Evolutionary conservation across 2,329 filamentous ascomycete genomes (phyloP).

Genomic region (Daldinia sp.): DNA sequence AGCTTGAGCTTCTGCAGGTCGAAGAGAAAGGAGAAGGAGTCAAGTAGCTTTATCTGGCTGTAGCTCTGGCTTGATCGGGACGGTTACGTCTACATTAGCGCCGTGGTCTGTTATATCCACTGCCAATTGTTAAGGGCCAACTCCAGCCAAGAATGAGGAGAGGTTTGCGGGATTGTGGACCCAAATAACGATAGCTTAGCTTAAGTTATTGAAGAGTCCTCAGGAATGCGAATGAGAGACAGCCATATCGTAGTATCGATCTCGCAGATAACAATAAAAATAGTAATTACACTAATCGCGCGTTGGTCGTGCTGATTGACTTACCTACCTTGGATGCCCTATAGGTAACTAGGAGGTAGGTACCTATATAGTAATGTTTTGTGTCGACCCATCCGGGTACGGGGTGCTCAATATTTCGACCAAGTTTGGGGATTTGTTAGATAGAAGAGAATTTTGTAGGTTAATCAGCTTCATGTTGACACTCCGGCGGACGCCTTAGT

Average conservation of each 20-base stretch:
- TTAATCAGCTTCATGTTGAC: too few species aligned
- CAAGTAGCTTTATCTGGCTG: constrained; percentile 33
- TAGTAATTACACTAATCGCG: constrained; percentile 22
- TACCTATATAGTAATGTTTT: neutral
- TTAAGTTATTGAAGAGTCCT: constrained; percentile 36
- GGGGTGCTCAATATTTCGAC: neutral
- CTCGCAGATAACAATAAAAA: constrained; percentile 27
- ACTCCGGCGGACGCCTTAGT: too few species aligned
- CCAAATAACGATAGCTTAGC: constrained; percentile 31
- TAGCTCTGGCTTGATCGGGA: constrained; percentile 27
- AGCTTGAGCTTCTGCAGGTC: constrained; percentile 16
- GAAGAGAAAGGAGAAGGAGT: constrained; percentile 25
- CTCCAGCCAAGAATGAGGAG: constrained; percentile 33
- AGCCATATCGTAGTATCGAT: constrained; percentile 34
- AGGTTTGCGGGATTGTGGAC: constrained; percentile 34
- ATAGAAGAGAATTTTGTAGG: neutral
- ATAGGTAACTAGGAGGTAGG: too few species aligned
- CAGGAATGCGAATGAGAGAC: constrained; percentile 35
- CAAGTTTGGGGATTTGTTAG: neutral
- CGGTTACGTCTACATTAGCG: constrained; percentile 28
- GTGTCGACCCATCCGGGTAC: neutral
- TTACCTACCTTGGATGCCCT: too few species aligned
- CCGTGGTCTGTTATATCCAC: constrained; percentile 26
- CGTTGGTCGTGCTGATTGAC: neutral
- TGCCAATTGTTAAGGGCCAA: constrained; percentile 7